Percentiles rank a stretch among this genome's conserved stretches.
Evolutionary conservation across 2,329 filamentous ascomycete genomes (phyloP).

Genomic region (Arachnomyces sp.): DNA sequence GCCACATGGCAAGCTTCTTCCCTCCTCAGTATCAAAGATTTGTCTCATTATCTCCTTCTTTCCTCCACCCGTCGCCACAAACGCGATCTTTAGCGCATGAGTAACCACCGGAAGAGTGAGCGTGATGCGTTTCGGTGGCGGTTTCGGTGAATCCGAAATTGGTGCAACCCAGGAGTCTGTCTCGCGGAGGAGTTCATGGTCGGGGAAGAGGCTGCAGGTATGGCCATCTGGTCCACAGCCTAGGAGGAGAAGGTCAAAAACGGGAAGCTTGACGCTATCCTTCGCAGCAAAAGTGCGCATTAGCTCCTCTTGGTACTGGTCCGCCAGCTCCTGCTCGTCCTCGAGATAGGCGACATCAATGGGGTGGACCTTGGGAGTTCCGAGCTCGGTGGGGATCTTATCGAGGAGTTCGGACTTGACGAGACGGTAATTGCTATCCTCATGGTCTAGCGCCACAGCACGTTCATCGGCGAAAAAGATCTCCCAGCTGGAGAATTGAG

Average conservation of each 20-base stretch:
- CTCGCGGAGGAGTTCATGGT: slow-evolving; percentile 78
- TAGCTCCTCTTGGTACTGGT: slow-evolving; percentile 83
- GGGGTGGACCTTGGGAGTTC: slow-evolving; percentile 64
- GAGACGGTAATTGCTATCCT: slow-evolving; percentile 88
- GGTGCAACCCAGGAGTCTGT: slow-evolving; percentile 83
- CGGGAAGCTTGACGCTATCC: slow-evolving; percentile 87
- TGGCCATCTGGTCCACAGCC: slow-evolving; percentile 94
- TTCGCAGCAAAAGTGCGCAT: slow-evolving; percentile 80
- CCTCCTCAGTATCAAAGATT: slow-evolving; percentile 75
- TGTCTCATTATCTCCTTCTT: slow-evolving; percentile 90
- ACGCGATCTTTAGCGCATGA: slow-evolving; percentile 77
- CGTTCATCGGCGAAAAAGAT: slow-evolving; percentile 99
- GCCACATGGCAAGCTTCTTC: slow-evolving; percentile 67
- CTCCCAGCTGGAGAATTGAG: slow-evolving; percentile 83
- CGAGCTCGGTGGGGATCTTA: slow-evolving; percentile 65
- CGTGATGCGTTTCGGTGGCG: slow-evolving; percentile 81
- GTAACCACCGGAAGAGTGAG: slow-evolving; percentile 84
- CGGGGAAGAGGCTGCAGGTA: slow-evolving; percentile 93
- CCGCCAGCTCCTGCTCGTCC: slow-evolving; percentile 83
- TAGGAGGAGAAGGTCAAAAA: slow-evolving; percentile 89
- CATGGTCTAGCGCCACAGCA: slow-evolving; percentile 81
- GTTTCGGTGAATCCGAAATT: slow-evolving; percentile 91
- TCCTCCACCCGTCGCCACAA: slow-evolving; percentile 78
- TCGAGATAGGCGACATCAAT: slow-evolving; percentile 61
- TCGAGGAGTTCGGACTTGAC: slow-evolving; percentile 80